Evolutionary conservation across 495 filamentous ascomycete species (phyloP), one percentile per base, ranked within the genome.

Genomic region (Aspergillus conjunctus): DNA sequence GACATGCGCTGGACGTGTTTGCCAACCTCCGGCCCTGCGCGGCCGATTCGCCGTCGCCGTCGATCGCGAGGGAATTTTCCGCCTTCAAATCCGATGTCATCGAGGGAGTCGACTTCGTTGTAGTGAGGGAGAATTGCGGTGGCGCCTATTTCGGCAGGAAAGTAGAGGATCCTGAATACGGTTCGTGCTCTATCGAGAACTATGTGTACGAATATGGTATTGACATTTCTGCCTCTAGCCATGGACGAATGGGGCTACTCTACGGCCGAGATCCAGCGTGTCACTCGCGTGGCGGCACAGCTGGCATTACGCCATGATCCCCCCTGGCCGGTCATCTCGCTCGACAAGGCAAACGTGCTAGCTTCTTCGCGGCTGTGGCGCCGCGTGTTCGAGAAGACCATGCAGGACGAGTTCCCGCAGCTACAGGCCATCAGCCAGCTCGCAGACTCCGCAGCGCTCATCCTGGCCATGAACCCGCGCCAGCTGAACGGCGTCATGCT

Each of bases 81-180:
- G 78, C 80, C 8, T 78, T 82, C 49, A 71, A 74, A 44, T 62
- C 73, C n/a, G 78, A 79, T 18, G 64, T 81, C 12, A 74, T 81
- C 21, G 67, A 72, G 22, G 80, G 79, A 7, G 78, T 79, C 48
- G 75, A 82, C 54, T 82, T 83, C 64, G 71, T 81, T 37, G 73
- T 82, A 7, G 73, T 83, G 30, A 56, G 79, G 15, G 79, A 83
- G 71, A 81, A 81, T 60, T 80, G 77, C 37, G 81, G 81, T 22
- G 81, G 81, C 6, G 80, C 78, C 3, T 83, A 82, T 67, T 83
- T 81, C 69, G 81, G 81, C 33, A 64, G 65, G 14, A 83, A 83
- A 63, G 68, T 77, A 6, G 80, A 83, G 61, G 67, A 77, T 9
- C 68, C 67, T 7, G 76, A 78, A 33, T 77, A 80, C 55, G 79